A percentile compares a stretch with the other conserved stretches of the same genome.
Conservation (phyloP, 176 grass and related monocot genomes). For the Aegilops sharonensis region DNA sequence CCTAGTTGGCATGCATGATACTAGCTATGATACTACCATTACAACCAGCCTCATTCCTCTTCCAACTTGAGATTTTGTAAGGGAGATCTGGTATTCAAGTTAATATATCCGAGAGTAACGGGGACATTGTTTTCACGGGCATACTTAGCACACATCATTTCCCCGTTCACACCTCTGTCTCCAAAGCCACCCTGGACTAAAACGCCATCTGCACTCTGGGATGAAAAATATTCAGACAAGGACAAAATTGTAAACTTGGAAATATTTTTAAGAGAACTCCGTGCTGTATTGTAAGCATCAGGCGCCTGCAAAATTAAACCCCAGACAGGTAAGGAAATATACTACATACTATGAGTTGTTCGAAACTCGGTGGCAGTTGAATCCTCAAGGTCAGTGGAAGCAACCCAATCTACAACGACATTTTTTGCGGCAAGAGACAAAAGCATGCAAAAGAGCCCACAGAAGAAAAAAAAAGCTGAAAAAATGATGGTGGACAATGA, state of each 20-base stretch:
- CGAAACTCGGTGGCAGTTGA: slow-evolving; percentile 52
- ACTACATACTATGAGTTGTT: neutral
- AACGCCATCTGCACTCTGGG: slow-evolving; percentile 65
- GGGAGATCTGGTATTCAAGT: no score
- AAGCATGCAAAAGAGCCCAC: no score
- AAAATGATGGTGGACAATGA: neutral
- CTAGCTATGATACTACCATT: no score
- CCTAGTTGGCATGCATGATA: no score
- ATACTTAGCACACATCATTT: slow-evolving; percentile 70
- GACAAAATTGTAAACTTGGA: neutral
- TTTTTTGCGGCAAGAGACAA: neutral
- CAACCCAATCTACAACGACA: slow-evolving; percentile 14
- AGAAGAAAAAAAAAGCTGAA: no score
- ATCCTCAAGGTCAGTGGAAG: slow-evolving; percentile 73
- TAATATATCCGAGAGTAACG: no score
- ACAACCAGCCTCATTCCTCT: no score
- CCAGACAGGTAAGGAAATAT: slow-evolving; percentile 10
- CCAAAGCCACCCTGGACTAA: slow-evolving; percentile 81
- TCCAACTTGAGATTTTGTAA: no score
- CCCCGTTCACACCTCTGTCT: slow-evolving; percentile 75
- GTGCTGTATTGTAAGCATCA: slow-evolving; percentile 51
- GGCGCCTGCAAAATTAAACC: slow-evolving; percentile 49
- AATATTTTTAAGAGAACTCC: slow-evolving; percentile 18
- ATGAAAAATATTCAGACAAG: slow-evolving; percentile 25
- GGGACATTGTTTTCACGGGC: neutral